Conservation (phyloP, 176 grass and related monocot genomes). For the Themeda triandra region DNA sequence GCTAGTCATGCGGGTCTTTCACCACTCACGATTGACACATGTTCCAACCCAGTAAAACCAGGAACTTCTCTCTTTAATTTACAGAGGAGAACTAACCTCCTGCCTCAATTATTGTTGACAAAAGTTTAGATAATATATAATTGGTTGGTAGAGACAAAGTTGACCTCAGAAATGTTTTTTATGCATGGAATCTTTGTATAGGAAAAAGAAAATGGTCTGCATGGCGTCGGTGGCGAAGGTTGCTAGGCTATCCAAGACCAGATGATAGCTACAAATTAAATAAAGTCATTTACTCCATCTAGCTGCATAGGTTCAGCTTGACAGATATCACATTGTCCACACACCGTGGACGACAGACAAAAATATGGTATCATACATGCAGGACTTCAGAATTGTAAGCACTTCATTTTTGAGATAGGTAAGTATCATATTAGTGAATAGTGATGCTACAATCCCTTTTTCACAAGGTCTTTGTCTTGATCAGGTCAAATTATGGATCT, state of each 20-base stretch:
- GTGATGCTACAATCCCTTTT: neutral
- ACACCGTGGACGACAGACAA: neutral
- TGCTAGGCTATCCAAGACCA: neutral
- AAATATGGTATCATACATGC: neutral
- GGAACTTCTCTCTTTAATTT: constrained; percentile 12
- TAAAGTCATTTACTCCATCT: constrained; percentile 1
- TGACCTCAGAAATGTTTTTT: constrained; percentile 27
- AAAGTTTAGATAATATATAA: constrained; percentile 30
- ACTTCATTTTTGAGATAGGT: neutral
- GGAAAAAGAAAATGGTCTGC: constrained; percentile 11
- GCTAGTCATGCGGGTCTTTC: constrained; percentile 14
- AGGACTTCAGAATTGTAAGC: neutral
- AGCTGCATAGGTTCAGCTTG: neutral
- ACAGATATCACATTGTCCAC: neutral
- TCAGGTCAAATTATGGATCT: neutral
- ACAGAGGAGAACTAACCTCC: constrained; percentile 18
- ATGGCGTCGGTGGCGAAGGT: constrained; percentile 21
- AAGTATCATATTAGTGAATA: neutral
- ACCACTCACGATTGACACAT: constrained; percentile 28
- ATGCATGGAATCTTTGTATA: constrained; percentile 35
- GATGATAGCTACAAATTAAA: constrained; percentile 15
- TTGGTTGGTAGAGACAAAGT: constrained; percentile 42
- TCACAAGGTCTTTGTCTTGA: neutral
- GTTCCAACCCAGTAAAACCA: constrained; percentile 33
- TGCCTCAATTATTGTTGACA: constrained; percentile 32